These are phyloP conservation scores for Opeltia flavorubescens DNA, from an alignment of 495 filamentous ascomycete species.

Conservation along the genomic window DNA sequence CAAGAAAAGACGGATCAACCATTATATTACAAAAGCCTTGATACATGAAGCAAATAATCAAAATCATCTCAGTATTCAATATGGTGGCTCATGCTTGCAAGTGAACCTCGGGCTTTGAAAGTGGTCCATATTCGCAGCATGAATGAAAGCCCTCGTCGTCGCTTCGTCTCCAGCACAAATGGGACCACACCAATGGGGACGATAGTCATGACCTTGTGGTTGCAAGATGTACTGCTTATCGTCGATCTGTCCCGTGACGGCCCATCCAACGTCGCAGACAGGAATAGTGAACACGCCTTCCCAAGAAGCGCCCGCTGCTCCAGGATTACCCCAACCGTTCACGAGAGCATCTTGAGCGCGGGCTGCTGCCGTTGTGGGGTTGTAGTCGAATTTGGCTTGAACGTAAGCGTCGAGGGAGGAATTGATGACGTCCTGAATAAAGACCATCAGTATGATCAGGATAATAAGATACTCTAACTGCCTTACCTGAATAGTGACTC, in stretches of 20 bases:
- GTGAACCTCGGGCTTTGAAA: constrained; percentile 16
- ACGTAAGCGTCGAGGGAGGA: constrained; percentile 18
- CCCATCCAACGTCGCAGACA: constrained; percentile 16
- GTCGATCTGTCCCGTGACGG: constrained; percentile 8
- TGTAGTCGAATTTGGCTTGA: too few relatives aligned
- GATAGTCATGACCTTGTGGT: constrained; percentile 15
- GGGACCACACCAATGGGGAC: constrained; percentile 19
- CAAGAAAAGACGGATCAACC: too few relatives aligned
- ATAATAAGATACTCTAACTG: background rate
- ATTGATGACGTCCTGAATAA: constrained; percentile 15
- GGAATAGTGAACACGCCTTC: constrained; percentile 21
- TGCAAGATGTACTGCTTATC: constrained; percentile 16
- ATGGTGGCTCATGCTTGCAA: constrained; percentile 8
- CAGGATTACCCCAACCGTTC: constrained; percentile 12
- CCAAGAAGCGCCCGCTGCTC: constrained; percentile 14
- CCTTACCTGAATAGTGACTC: constrained; percentile 8
- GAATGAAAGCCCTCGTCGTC: constrained; percentile 15
- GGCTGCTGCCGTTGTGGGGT: constrained; percentile 3
- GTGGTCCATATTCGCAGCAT: constrained; percentile 14
- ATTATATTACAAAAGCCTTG: too few relatives aligned
- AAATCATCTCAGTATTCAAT: constrained; percentile 2
- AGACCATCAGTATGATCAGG: background rate
- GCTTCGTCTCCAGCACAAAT: constrained; percentile 13
- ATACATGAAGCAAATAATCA: too few relatives aligned
- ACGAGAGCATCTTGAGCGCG: constrained; percentile 13